Evolutionary conservation across 768 basidiomycete genomes (phyloP).

Genomic region (Termitomyces sp.): DNA sequence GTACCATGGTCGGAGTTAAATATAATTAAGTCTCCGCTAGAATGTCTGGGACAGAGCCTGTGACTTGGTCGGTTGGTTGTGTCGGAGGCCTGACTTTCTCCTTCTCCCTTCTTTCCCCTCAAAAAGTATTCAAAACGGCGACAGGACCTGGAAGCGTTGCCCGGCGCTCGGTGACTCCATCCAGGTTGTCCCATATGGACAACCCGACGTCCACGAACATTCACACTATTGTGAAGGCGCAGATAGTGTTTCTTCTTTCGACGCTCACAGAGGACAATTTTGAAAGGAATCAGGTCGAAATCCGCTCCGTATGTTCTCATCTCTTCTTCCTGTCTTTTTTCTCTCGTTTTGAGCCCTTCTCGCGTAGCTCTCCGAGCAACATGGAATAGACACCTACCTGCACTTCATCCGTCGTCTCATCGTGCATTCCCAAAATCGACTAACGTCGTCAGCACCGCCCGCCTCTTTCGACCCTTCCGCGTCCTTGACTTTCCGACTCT

Average conservation of each 20-base stretch:
- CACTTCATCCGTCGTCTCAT: slow-evolving; percentile 98
- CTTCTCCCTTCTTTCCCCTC: slow-evolving; percentile 34
- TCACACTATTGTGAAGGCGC: slow-evolving; percentile 91
- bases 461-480: slow-evolving; percentile 72
- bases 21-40: slow-evolving; percentile 27
- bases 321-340: slow-evolving; percentile 13
- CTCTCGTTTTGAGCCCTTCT: slow-evolving; percentile 10
- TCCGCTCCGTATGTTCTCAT: slow-evolving; percentile 74
- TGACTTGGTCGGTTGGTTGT: slow-evolving; percentile 39
- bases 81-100: slow-evolving; percentile 37
- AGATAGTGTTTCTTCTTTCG: slow-evolving; percentile 96
- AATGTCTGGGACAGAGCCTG: slow-evolving; percentile 21
- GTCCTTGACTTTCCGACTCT: slow-evolving; percentile 76
- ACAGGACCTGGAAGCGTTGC: slow-evolving; percentile 65
- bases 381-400: slow-evolving; percentile 95
- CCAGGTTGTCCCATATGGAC: slow-evolving; percentile 86
- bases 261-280: slow-evolving; percentile 98
- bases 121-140: slow-evolving; percentile 61
- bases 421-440: slow-evolving; percentile 76
- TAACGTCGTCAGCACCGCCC: slow-evolving; percentile 54
- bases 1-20: slow-evolving; percentile 31
- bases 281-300: slow-evolving; percentile 90
- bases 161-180: slow-evolving; percentile 72
- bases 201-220: slow-evolving; percentile 82
- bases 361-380: slow-evolving; percentile 87